Percentiles rank a stretch among this genome's conserved stretches.
phyloP scores from a whole-genome alignment of 129 eudicot genomes.

The Arctium lappa region DNA sequence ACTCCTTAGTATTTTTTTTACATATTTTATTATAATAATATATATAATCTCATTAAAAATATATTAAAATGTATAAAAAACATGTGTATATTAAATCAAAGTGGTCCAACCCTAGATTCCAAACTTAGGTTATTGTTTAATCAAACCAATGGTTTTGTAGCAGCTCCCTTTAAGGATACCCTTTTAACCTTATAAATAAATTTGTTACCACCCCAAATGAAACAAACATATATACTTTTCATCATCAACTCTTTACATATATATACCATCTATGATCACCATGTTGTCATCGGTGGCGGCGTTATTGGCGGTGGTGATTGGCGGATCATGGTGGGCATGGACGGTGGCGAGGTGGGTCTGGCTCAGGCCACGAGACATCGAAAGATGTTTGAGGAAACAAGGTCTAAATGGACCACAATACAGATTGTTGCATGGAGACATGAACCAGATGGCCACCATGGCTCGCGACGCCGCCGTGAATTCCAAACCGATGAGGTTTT shows the following conservation, averaged over 20 bases:
- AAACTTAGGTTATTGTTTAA: slow-evolving; percentile 15
- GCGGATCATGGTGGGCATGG: slow-evolving; percentile 44
- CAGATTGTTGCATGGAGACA: slow-evolving; percentile 57
- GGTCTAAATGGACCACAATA: slow-evolving; percentile 63
- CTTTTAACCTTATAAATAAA: slow-evolving; percentile 30
- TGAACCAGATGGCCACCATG: slow-evolving; percentile 53
- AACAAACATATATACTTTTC: slow-evolving; percentile 8
- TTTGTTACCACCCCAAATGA: slow-evolving; percentile 15
- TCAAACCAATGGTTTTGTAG: slow-evolving; percentile 30
- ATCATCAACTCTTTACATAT: not conserved
- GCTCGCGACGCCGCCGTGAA: slow-evolving; percentile 27
- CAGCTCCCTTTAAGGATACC: slow-evolving; percentile 39
- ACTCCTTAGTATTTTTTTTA: too few relatives aligned
- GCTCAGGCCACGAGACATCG: slow-evolving; percentile 56
- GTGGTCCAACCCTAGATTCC: slow-evolving; percentile 38
- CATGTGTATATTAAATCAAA: not conserved
- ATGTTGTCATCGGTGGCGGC: slow-evolving; percentile 15
- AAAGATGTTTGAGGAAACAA: slow-evolving; percentile 54
- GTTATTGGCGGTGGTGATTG: slow-evolving; percentile 15
- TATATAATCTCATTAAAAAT: too few relatives aligned
- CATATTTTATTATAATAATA: not conserved
- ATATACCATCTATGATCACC: not conserved
- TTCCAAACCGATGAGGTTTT: slow-evolving; percentile 35
- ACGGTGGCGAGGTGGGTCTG: slow-evolving; percentile 57
- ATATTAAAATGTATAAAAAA: not conserved